Base-by-base conservation (phyloP, 179 eudicot species). In the Silene noctiflora region DNA sequence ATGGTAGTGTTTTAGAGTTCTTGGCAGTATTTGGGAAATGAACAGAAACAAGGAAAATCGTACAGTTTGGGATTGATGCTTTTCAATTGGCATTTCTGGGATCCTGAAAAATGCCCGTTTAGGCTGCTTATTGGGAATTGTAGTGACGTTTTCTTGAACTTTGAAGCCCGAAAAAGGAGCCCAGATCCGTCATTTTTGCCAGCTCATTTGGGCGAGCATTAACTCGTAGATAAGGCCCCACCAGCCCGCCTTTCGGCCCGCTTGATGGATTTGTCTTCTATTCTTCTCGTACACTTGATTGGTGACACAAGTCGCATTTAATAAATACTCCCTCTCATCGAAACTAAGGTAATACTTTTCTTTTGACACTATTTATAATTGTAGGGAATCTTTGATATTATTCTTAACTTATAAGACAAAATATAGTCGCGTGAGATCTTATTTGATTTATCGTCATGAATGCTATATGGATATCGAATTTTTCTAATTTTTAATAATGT, bases 111-210 rank as follows among this genome's bases (percentile, higher is more conserved):
- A 55, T 29, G 55, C 9, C 20, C 31, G 69, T 69, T 62, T 58
- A 17, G 14, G 51, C 12, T 21, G 14, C 24, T 16, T 60, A n/a
- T 69, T 17, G 55, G 69, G 59, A 61, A 22, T 25, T 69, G 53
- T 16, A 46, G 58, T 21, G 29, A 59, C 16, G 55, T 59, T 69
- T 72, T 53, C 63, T 72, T 39, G 59, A 12, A 12, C 35, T 65
- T 53, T 72, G 71, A 33, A 72, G 60, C 56, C 65, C 53, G 31
- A 19, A 21, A 53, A 51, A 61, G 67, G 58, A 72, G 66, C 72
- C 65, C 53, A 73, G 77, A 78, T 78, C 81, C 81, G 81, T 56
- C 70, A 4, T 21, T 58, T 31, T 42, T 53, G 81, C 77, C 81
- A 78, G 58, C 75, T 73, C 60, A 66, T 73, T 12, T 20, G 68